Conservation (phyloP, 441 rosid species). For the Mallotus japonicus region DNA sequence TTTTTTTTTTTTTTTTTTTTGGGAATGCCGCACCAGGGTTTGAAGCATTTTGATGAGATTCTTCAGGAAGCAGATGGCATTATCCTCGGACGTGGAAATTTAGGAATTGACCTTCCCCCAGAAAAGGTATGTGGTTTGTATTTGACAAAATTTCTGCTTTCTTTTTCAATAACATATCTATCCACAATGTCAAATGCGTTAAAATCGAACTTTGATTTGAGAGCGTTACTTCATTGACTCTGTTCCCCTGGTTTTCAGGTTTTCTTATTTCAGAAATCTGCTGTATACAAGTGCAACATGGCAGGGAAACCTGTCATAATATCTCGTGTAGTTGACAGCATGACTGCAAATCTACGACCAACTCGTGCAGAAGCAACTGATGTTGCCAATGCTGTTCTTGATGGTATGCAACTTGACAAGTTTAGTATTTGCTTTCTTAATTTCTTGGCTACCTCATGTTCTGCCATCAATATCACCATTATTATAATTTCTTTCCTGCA, state of each 20-base stretch:
- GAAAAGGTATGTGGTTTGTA: slow-evolving; percentile 5
- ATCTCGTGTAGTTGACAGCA: slow-evolving; percentile 90
- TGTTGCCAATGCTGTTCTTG: slow-evolving; percentile 93
- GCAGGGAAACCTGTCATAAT: slow-evolving; percentile 82
- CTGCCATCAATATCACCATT: neutral
- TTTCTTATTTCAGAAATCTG: slow-evolving; percentile 83
- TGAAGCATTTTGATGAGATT: slow-evolving; percentile 20
- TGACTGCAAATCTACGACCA: slow-evolving; percentile 87
- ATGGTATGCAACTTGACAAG: slow-evolving; percentile 43
- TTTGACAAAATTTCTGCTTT: too few relatives aligned
- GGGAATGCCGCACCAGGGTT: neutral
- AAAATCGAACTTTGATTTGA: too few relatives aligned
- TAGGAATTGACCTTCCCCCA: slow-evolving; percentile 22
- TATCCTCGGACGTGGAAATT: slow-evolving; percentile 22
- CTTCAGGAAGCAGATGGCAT: slow-evolving; percentile 21
- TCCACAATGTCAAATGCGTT: too few relatives aligned
- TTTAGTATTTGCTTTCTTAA: neutral
- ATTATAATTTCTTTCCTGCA: neutral
- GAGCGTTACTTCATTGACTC: too few relatives aligned
- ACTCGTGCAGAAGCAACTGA: slow-evolving; percentile 96
- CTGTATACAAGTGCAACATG: slow-evolving; percentile 86
- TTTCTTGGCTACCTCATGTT: neutral
- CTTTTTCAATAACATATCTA: too few relatives aligned
- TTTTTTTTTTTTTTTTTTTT: neutral
- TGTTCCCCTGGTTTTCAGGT: slow-evolving; percentile 40